Conservation (phyloP, 768 basidiomycete genomes). For the Inosperma sp. region DNA sequence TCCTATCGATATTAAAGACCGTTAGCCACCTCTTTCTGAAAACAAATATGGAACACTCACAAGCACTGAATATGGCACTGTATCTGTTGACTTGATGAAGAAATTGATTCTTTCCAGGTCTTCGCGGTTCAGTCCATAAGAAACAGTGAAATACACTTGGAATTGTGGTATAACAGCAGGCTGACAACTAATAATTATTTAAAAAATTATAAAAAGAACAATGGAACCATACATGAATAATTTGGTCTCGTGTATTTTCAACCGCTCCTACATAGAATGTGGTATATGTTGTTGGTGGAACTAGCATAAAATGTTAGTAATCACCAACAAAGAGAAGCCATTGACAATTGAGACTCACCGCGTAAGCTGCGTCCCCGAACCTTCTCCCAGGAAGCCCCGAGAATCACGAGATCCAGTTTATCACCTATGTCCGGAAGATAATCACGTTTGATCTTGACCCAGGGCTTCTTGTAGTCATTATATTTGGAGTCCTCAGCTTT, state of each 20-base stretch:
- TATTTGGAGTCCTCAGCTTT: slow-evolving; percentile 71
- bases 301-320: slow-evolving; percentile 34
- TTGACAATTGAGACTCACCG: slow-evolving; percentile 41
- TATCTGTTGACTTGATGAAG: slow-evolving; percentile 46
- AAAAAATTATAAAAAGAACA: neutral
- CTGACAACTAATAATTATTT: slow-evolving; percentile 26
- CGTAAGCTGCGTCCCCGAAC: slow-evolving; percentile 70
- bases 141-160: slow-evolving; percentile 67
- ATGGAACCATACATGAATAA: neutral
- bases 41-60: slow-evolving; percentile 9
- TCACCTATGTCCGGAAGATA: slow-evolving; percentile 86
- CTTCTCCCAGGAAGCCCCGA: slow-evolving; percentile 79
- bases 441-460: slow-evolving; percentile 89
- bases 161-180: slow-evolving; percentile 51
- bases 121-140: slow-evolving; percentile 67
- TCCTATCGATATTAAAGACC: slow-evolving; percentile 16
- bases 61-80: slow-evolving; percentile 27
- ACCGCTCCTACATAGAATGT: slow-evolving; percentile 77
- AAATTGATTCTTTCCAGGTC: slow-evolving; percentile 73
- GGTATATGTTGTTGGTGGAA: slow-evolving; percentile 65
- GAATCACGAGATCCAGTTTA: slow-evolving; percentile 67
- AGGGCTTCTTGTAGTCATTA: slow-evolving; percentile 58
- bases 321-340: neutral
- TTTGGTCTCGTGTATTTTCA: slow-evolving; percentile 42
- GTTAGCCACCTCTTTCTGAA: neutral